phyloP scores from a whole-genome alignment of 495 filamentous ascomycete species.

The Aspergillus avenaceus region DNA sequence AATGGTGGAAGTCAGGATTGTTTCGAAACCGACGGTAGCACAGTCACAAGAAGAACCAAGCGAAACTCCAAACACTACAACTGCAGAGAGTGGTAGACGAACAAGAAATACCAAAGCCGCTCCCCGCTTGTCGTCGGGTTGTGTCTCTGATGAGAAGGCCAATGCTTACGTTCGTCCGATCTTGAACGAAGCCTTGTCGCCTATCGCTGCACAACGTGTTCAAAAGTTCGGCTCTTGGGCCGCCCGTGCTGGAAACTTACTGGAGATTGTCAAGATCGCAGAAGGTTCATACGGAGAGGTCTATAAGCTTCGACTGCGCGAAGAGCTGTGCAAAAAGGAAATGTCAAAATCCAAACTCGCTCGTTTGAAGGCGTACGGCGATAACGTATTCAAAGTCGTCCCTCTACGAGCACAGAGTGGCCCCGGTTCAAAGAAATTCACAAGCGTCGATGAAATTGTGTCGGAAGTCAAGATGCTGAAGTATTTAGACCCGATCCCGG shows the following conservation, averaged over 20 bases:
- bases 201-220: constrained; percentile 32
- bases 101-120: constrained; percentile 16
- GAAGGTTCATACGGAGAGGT: constrained; percentile 52
- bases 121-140: constrained; percentile 30
- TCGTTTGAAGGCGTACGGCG: constrained; percentile 35
- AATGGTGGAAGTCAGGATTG: constrained; percentile 34
- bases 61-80: background rate
- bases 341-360: constrained; percentile 41
- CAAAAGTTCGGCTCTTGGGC: constrained; percentile 44
- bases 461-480: constrained; percentile 73
- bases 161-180: constrained; percentile 39
- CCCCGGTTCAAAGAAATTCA: constrained; percentile 44
- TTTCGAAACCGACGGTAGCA: background rate
- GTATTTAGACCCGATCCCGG: constrained; percentile 70
- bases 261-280: constrained; percentile 45
- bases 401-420: constrained; percentile 43
- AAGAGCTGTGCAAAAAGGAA: constrained; percentile 31
- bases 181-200: constrained; percentile 35
- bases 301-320: constrained; percentile 40
- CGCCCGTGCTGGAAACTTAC: constrained; percentile 34
- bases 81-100: constrained; percentile 4
- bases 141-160: constrained; percentile 31
- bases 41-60: background rate
- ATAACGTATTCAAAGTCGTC: constrained; percentile 49
- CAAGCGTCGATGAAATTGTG: constrained; percentile 50